Percentiles rank a stretch among this genome's conserved stretches.
These are phyloP conservation scores for Rutstroemia sp. DNA, from an alignment of 2,329 filamentous ascomycete genomes.

Conservation along the genomic window DNA sequence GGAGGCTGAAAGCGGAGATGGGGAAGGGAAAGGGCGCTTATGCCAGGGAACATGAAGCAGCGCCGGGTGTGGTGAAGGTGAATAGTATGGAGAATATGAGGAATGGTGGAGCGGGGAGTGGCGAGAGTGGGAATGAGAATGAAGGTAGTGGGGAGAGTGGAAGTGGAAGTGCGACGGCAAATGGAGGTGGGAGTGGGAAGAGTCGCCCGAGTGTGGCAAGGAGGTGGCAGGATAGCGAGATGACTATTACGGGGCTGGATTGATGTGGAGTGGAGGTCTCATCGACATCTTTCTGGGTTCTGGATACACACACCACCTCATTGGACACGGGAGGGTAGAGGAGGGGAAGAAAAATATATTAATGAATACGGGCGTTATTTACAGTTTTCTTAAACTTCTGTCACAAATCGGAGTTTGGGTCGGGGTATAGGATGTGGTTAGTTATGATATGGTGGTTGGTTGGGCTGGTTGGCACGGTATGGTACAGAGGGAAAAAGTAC, in stretches of 20 bases:
- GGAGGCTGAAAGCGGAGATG: constrained; percentile 33
- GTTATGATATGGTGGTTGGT: too few species aligned
- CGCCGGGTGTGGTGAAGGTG: not conserved
- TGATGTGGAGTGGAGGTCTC: not conserved
- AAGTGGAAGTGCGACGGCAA: not conserved
- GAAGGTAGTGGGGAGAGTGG: constrained; percentile 13
- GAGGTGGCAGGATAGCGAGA: constrained; percentile 6
- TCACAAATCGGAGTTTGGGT: too few species aligned
- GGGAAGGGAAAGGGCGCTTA: not conserved
- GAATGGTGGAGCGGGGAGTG: not conserved
- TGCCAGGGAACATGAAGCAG: not conserved
- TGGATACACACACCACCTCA: too few species aligned
- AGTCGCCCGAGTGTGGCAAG: not conserved
- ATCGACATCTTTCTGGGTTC: too few species aligned
- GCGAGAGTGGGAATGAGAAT: constrained; percentile 10
- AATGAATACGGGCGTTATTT: too few species aligned
- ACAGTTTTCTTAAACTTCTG: too few species aligned
- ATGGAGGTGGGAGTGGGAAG: not conserved
- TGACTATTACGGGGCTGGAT: not conserved
- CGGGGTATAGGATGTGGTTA: too few species aligned
- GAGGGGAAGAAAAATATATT: too few species aligned
- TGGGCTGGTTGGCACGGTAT: too few species aligned
- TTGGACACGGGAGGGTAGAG: too few species aligned
- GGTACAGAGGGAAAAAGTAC: too few species aligned
- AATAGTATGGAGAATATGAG: not conserved